Evolutionary conservation across 75 land plant genomes (phyloP), one percentile per base, ranked within the genome.

Genomic region (Isoetes taiwanensis): DNA sequence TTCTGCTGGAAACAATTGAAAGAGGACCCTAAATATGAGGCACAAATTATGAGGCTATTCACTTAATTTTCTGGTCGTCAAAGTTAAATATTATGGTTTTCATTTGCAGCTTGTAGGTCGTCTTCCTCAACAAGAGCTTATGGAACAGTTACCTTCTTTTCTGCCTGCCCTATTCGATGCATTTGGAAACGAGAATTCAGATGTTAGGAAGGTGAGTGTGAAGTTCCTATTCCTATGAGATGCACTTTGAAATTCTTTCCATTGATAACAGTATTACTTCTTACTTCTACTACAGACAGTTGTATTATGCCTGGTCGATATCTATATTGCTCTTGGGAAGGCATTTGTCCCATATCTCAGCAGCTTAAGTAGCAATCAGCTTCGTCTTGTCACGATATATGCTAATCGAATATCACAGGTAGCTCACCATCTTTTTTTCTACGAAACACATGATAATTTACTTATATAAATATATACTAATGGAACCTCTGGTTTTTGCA

Each of bases 121-220:
- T 55, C 78, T 93, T 63, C 81, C 90, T 31, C 74, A 82, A 29
- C 96, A 93, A 55, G 90, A 81, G 37, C 57, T 93, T 27, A 76
- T 80, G 81, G 70, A 79, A 43, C 90, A 93, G 59, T 41, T 93
- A 26, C 85, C 86, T 28, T 77, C 96, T 29, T 93, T 93, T 70
- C 65, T 93, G 52, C 96, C 90, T 60, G 80, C 83, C 57, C 78
- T 93, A 34, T 93, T 93, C 74, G 96, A 93, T 66, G 98, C 98
- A 21, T 93, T 93, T 60, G 85, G 86, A 4, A 84, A 84, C 57
- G 89, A 79, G 66, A 89, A 89, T 73, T 86, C 98, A 17, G 98
- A 93, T 80, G 98, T 93, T 17, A 83, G 98, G 25, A 93, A 93
- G 98, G 98, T 91, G 57, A 46, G 14, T 10, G 3, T 30, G 20